Base-by-base conservation (phyloP, 108 stramenopile species). In the Nitzschia inconspicua region DNA sequence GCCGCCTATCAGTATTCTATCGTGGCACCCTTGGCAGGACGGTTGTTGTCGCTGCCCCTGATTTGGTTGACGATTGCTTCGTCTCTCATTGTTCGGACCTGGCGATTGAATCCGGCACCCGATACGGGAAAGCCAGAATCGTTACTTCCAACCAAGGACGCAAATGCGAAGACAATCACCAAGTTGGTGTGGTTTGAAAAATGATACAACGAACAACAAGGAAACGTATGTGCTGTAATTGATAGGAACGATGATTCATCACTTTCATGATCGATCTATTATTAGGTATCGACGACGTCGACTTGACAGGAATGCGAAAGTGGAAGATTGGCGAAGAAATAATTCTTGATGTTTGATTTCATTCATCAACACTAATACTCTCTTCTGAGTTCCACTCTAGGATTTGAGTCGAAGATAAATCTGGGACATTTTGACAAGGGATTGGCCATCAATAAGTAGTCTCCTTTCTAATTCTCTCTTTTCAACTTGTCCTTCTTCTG, bases 1-100 rank as follows among this genome's bases (percentile, higher is more conserved):
- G 87, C 89, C 0, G 79, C 85, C n/a, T 73, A 72, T 49, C 72
- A 66, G 51, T 93, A 85, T 68, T 76, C 43, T 57, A 35, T 37
- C 20, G 81, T 93, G 3, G 61, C 73, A 47, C 70, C 73, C 4
- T 24, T 83, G 44, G 91, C 91, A 5, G 91, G 91, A 41, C 76
- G 80, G 29, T 60, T 93, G 36, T 63, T 93, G 66, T 74, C 75
- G n/a, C 37, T 64, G n/a, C 80, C 84, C 0, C 51, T 75, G 24
- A 41, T 85, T 47, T 93, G 91, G 91, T 64, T 93, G 53, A 64
- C 74, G 1, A 67, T 85, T 41, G 91, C 91, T 2, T 63, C 82
- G 18, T 71, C 82, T 4, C 56, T 93, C 31, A 79, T 88, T 59
- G 70, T 70, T 24, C 79, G 75, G 37, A 93, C 82, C 16, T 93